Percentiles rank a stretch among this genome's conserved stretches.
phyloP scores from a whole-genome alignment of 2,329 filamentous ascomycete species.

The Talaromyces atroroseus region DNA sequence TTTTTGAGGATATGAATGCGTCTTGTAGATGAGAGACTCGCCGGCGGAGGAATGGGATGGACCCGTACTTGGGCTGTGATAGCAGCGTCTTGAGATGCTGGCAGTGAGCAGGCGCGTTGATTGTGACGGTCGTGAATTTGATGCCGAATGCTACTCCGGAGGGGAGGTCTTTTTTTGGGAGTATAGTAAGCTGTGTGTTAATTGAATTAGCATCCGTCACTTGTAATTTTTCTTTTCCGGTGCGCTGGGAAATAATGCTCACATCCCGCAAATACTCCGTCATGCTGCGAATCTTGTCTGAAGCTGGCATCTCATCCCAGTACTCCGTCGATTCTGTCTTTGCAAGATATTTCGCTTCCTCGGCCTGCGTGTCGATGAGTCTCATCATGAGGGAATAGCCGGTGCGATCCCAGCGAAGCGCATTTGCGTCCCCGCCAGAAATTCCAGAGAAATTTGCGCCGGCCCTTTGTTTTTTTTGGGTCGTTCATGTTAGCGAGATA shows the following conservation, averaged over 20 bases:
- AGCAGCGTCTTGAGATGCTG: constrained; percentile 40
- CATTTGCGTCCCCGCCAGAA: constrained; percentile 39
- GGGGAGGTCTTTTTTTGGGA: constrained; percentile 29
- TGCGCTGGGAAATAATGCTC: constrained; percentile 11
- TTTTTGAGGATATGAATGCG: constrained; percentile 3
- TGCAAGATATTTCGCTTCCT: constrained; percentile 30
- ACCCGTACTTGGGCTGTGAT: constrained; percentile 35
- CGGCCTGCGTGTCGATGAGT: constrained; percentile 30
- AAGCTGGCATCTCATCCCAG: constrained; percentile 37
- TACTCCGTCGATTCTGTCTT: constrained; percentile 38
- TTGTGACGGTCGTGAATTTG: constrained; percentile 36
- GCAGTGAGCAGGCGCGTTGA: constrained; percentile 41
- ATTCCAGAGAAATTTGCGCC: constrained; percentile 45
- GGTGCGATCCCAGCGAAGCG: constrained; percentile 38
- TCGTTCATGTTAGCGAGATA: background rate
- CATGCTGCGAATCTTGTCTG: constrained; percentile 39
- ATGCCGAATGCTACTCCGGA: constrained; percentile 36
- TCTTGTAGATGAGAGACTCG: background rate
- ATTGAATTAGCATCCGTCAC: background rate
- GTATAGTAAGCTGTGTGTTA: constrained; percentile 1
- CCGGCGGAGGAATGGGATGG: constrained; percentile 25
- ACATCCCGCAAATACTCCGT: constrained; percentile 40
- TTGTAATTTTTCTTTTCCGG: background rate
- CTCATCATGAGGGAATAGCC: constrained; percentile 31
- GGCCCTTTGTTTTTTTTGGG: constrained; percentile 35